Evolutionary conservation across 805 yeast species (phyloP), one percentile per base, ranked within the genome.

Genomic region (Wickerhamomyces chambardii): DNA sequence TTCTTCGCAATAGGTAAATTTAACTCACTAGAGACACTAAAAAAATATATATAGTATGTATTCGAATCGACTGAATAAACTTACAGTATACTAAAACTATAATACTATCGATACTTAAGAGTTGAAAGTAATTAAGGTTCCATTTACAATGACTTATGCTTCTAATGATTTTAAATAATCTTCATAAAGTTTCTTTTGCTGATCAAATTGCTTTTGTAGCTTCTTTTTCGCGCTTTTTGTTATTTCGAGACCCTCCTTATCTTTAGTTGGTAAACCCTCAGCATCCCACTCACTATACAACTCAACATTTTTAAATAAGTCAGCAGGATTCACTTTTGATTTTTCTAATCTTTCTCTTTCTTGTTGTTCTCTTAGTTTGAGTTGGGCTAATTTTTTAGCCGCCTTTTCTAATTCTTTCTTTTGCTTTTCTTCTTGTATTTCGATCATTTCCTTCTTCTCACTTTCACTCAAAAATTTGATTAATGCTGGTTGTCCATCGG

Each of bases 201-300:
- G 78, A 36, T 79, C 85, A 58, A 75, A 77, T 51, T 70, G 80
- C 62, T 92, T 92, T 42, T 64, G 58, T 45, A 92, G 64, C 62
- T 90, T 90, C 73, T 92, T 92, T 40, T 66, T 65, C 63, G 80
- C 75, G 55, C 95, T 84, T 64, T 92, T 92, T 29, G 92, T 71
- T 6, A 92, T 70, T 44, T 83, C 92, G 46, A 77, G 85, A 11
- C 97, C 97, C 9, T 73, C 75, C 25, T 63, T 68, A 44, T 79
- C 84, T 51, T 75, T 78, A 0, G 77, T 68, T 15, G 98, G 98
- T 15, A 92, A 38, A 2, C 98, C 98, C 26, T 69, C 59, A 18
- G 71, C 89, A 53, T 92, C 97, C 84, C 90, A 92, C 51, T 74
- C 83, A 9, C 74, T 58, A 55, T 75, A 92, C n/a, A n/a, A n/a